Base-by-base conservation (phyloP, 306 rosid genomes). In the Erythrophleum fordii region DNA sequence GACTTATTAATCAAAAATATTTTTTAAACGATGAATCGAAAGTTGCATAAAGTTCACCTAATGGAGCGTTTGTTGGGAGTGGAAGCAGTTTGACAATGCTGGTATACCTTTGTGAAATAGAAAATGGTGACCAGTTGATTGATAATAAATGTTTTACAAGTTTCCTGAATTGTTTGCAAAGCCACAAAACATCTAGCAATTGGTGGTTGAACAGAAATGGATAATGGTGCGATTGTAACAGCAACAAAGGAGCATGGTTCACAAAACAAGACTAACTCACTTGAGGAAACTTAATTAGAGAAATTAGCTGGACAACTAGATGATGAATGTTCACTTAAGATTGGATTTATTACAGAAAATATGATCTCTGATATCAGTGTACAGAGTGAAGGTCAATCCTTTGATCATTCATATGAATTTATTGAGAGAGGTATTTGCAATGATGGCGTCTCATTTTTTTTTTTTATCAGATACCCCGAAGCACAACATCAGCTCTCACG, bases 151-250 rank as follows among this genome's bases (percentile, higher is more conserved):
- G 68, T 77, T 67, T n/a, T 80, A 16, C 88, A 89, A 66, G 44
- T 70, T 66, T 83, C 87, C 37, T 65, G 84, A 53, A 22, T 67
- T 71, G 64, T 77, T 79, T 49, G 23, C 72, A 49, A 80, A 62
- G 85, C 75, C 61, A 80, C 84, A 22, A 89, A 91, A 72, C 86
- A 88, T 81, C 77, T 90, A 45, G 86, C 85, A 78, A 69, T 23
- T 60, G 69, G 48, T 68, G 89, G 77, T 44, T 45, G 41, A 61
- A 59, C 77, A 52, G 86, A 82, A 79, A 65, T 77, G 68, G 85
- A 79, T 80, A 86, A 70, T 52, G 17, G 78, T 60, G 62, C 74
- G 69, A 79, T 78, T 31, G 45, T 75, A 42, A 82, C 82, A 78
- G 73, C 80, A 64, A 45, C 79, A 46, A 89, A 84, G 83, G 77